These are phyloP conservation scores for Edaphochlamys debaryana DNA, from an alignment of 139 green algal genomes.

Conservation along the genomic window DNA sequence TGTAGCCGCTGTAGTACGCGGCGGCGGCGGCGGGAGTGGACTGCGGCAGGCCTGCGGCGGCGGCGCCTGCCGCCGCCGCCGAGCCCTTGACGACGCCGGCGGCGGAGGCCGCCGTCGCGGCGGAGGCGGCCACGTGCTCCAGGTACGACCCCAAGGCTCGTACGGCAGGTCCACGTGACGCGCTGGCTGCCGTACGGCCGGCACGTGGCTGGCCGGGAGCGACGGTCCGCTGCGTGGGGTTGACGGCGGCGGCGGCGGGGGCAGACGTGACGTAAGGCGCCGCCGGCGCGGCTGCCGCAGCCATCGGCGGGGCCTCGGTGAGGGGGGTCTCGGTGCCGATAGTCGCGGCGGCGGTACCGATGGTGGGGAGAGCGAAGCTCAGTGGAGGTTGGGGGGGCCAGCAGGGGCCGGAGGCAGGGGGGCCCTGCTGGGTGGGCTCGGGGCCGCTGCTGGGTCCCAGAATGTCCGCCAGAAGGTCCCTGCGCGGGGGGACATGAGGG, in stretches of 20 bases:
- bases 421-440: too few relatives aligned
- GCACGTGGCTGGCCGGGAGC: too few relatives aligned
- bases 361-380: background rate
- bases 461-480: slow-evolving; percentile 32
- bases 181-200: too few relatives aligned
- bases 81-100: background rate
- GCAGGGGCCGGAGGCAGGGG: background rate
- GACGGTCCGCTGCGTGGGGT: too few relatives aligned
- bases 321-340: background rate
- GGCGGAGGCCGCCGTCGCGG: background rate
- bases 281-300: too few relatives aligned
- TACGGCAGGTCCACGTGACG: too few relatives aligned
- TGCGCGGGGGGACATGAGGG: too few relatives aligned
- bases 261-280: too few relatives aligned
- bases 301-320: too few relatives aligned
- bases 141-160: slow-evolving; percentile 20
- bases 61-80: background rate
- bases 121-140: slow-evolving; percentile 8
- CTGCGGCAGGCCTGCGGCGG: background rate
- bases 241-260: too few relatives aligned
- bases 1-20: slow-evolving; percentile 32
- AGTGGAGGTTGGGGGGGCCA: background rate
- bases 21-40: background rate
- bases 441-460: background rate
- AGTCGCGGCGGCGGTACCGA: background rate